Evolutionary conservation across 192 early-diverging fungal species (phyloP), one percentile per base, ranked within the genome.

Genomic region (Coemansia umbellata): DNA sequence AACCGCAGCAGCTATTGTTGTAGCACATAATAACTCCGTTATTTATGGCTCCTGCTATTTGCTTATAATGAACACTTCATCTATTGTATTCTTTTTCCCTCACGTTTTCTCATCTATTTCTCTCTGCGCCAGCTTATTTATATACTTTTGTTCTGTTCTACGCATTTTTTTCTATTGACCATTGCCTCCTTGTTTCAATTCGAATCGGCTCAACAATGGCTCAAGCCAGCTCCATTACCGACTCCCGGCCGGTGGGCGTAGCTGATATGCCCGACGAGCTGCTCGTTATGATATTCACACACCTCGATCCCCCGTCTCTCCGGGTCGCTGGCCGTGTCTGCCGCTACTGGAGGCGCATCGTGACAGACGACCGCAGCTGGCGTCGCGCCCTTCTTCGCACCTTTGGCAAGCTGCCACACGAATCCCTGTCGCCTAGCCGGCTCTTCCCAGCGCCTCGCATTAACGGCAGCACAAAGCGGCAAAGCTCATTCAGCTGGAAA

Each of bases 341-440:
- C 55, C 52, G 40, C 2, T 26, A 33, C 0, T 73, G 70, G 70
- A 41, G 40, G 9, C 44, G 37, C 5, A 48, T 73, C 2, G 63
- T 58, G 22, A 21, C 43, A 14, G 54, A 58, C 50, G 70, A 73
- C 31, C 41, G 48, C 50, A 66, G 58, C 30, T 73, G 70, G 70
- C 63, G 47, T 6, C 63, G 55, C 4, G 70, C 58, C 0, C 24
- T 73, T 24, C 31, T 23, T 13, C 58, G 31, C 22, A 37, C 23
- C 8, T 62, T 62, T 13, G 43, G 53, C 1, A 49, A 47, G 19
- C 58, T 50, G 3, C 70, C 70, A 8, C 55, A 28, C 5, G 31
- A 60, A 44, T 50, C 54, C 2, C 37, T 73, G 15, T 1, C 13
- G 27, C 37, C 65, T 8, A 24, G 13, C 24, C 24, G 43, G 6